Percentiles rank a stretch among this genome's conserved stretches.
phyloP scores from a whole-genome alignment of 2,329 filamentous ascomycete species.

The Elsinoe fawcettii region DNA sequence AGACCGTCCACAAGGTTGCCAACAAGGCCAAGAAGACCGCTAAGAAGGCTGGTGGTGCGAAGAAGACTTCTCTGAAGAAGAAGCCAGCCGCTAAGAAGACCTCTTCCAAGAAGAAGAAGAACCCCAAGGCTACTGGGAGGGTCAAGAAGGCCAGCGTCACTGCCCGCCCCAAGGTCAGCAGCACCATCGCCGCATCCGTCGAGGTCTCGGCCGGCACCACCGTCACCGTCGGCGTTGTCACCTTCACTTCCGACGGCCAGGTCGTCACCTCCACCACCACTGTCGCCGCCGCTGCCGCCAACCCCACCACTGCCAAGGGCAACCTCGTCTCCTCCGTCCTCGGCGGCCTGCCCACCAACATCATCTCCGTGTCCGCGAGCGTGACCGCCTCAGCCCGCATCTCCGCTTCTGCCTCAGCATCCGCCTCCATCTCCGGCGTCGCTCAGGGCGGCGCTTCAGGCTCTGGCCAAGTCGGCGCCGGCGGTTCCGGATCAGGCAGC shows the following conservation, averaged over 20 bases:
- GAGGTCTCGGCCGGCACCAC: not conserved
- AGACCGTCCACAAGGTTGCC: not conserved
- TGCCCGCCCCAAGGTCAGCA: not conserved
- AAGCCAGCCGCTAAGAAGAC: constrained; percentile 1
- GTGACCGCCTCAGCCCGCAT: not conserved
- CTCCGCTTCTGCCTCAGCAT: not conserved
- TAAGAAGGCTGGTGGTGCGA: not conserved
- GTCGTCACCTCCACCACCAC: not conserved
- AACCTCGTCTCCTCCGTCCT: constrained; percentile 1
- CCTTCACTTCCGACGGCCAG: constrained; percentile 3
- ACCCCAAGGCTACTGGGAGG: not conserved
- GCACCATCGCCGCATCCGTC: not conserved
- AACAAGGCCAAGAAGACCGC: constrained; percentile 1
- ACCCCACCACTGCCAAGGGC: not conserved
- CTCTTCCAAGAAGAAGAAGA: not conserved
- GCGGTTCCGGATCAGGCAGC: not conserved
- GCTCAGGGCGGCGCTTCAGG: not conserved
- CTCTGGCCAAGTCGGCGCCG: not conserved
- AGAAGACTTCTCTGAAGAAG: not conserved
- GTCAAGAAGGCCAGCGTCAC: constrained; percentile 1
- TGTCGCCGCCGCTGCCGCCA: not conserved
- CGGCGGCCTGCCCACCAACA: not conserved
- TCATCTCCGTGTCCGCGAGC: not conserved
- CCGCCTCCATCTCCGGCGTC: constrained; percentile 1
- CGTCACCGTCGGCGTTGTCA: not conserved